Conservation (phyloP, 202 grass and related monocot species). For the Carex arenaria region DNA sequence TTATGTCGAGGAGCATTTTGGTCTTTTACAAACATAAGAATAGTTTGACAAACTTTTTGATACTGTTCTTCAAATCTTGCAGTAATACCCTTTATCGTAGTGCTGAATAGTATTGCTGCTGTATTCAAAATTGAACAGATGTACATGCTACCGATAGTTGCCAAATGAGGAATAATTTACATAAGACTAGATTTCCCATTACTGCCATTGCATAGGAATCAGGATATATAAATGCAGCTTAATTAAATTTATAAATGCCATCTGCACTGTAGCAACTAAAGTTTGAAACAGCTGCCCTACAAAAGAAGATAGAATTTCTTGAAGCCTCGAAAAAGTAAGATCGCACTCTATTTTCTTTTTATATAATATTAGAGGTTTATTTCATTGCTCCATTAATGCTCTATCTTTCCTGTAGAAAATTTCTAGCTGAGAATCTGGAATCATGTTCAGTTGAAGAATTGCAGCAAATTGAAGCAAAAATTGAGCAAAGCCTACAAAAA, state of each 20-base stretch:
- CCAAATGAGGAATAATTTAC: background rate
- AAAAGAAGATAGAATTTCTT: conserved; percentile 30
- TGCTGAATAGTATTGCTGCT: background rate
- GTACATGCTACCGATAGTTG: background rate
- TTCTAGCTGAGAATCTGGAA: conserved; percentile 15
- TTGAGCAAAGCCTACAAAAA: conserved; percentile 28
- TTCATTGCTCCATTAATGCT: background rate
- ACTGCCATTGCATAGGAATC: background rate
- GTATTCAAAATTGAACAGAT: background rate
- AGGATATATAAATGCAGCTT: background rate
- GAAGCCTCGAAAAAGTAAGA: conserved; percentile 23
- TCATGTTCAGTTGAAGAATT: conserved; percentile 24
- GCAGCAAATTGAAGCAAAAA: conserved; percentile 25
- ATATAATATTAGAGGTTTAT: background rate
- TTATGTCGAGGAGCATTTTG: background rate
- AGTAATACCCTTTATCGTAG: background rate
- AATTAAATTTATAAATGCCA: background rate
- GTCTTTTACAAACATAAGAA: background rate
- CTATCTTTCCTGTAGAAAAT: conserved; percentile 11
- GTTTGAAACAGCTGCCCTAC: conserved; percentile 5
- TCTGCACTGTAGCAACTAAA: conserved; percentile 18
- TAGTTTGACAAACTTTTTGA: background rate
- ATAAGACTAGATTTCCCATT: too few relatives aligned
- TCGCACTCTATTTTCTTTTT: background rate
- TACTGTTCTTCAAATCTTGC: background rate